These are phyloP conservation scores for Coniochaeta sp. DNA, from an alignment of 2,329 filamentous ascomycete genomes.

Conservation along the genomic window DNA sequence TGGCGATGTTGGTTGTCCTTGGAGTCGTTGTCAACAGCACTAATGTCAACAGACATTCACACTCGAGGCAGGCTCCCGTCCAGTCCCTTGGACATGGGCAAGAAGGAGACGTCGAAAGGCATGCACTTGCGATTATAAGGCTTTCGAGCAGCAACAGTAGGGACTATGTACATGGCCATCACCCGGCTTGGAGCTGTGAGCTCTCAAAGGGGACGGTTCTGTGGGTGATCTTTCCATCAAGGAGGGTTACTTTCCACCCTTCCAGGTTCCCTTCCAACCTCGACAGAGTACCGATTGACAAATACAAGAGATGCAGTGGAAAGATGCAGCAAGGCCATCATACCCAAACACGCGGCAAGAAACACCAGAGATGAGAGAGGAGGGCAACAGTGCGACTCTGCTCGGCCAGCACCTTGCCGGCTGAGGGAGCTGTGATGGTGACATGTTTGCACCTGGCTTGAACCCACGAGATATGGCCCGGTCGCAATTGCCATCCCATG, in stretches of 20 bases:
- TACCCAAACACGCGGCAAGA: background rate
- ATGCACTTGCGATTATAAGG: background rate
- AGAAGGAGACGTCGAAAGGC: background rate
- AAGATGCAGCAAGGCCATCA: background rate
- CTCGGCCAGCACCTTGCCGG: background rate
- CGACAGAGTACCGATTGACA: background rate
- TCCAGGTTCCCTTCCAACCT: background rate
- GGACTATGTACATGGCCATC: background rate
- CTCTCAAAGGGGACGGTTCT: too few species aligned
- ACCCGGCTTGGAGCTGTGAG: too few species aligned
- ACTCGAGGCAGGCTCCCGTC: too few species aligned
- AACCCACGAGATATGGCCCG: background rate
- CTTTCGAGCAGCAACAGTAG: background rate
- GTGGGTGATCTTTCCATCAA: too few species aligned
- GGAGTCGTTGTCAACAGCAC: too few species aligned
- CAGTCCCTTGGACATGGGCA: too few species aligned
- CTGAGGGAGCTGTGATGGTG: background rate
- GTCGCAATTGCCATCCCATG: background rate
- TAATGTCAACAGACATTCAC: too few species aligned
- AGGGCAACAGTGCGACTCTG: background rate
- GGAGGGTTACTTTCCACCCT: too few species aligned
- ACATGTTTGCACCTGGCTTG: background rate
- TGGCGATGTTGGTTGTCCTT: too few species aligned
- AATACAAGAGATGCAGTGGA: background rate
- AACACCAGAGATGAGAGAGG: background rate